Evolutionary conservation across 805 yeast genomes (phyloP), one percentile per base, ranked within the genome.

Genomic region (Starmerella sp.): DNA sequence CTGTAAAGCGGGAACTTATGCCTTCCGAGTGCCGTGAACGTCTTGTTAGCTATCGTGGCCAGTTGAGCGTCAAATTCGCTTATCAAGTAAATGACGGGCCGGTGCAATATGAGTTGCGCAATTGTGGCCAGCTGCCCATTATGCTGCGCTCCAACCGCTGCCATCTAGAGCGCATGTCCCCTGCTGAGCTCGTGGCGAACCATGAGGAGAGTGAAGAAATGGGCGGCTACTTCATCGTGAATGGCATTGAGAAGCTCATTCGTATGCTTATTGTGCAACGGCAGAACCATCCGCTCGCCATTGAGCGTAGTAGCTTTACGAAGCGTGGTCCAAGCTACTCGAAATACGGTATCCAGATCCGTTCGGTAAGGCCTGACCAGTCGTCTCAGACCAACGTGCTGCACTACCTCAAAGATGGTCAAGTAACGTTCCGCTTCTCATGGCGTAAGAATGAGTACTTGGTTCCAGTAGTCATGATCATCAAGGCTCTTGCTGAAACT

Each of bases 241-340:
- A 91, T 68, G 98, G 98, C 76, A 90, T 91, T 63, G 98, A 93
- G 71, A 93, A 93, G 72, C 77, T 93, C 65, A 81, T 93, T 65
- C 86, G 98, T 73, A 88, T 93, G 97, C 80, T 93, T 70, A 88
- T 93, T 75, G 97, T 93, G 17, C 98, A 91, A 73, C 83, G 97
- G 70, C 80, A 98, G 71, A 93, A 93, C 69, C 97, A 90, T 68
- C 95, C 97, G 29, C 88, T 93, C 96, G 97, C 97, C 11, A 81
- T 93, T 65, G 84, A 89, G 57, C 87, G 98, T 74, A 95, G 96
- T 36, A 86, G 95, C 10, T 93, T 91, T 67, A 84, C 83, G 51
- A 89, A 89, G 73, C 84, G 98, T 77, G 98, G 98, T 66, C 84
- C 91, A 6, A 72, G 87, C 7, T 93, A 93, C 72, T 75, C 96